Evolutionary conservation across 75 land plant species (phyloP), one percentile per base, ranked within the genome.

Genomic region (Selaginella tamariscina): DNA sequence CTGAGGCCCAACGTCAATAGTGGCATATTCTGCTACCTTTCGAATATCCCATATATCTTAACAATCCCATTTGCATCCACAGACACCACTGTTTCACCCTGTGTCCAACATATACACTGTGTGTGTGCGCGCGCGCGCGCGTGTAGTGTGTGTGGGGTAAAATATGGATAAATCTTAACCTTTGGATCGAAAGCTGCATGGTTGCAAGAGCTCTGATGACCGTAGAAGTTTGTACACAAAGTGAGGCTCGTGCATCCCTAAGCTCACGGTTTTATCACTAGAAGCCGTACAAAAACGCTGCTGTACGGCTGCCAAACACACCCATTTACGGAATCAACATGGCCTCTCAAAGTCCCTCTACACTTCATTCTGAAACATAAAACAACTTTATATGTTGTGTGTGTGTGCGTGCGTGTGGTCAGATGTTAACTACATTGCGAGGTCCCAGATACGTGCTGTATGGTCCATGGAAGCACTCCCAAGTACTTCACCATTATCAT

Each of bases 161-260:
- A n/a, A n/a, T n/a, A n/a, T n/a, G n/a, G n/a, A n/a, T n/a, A n/a
- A n/a, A n/a, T n/a, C n/a, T n/a, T n/a, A n/a, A 76, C 78, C 78
- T 68, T 71, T 8, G 75, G 75, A 32, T 71, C 62, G 54, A 76
- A 76, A 23, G 68, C 54, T 49, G 78, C 78, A 29, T 76, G 74
- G 64, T 71, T 76, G 70, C 78, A 76, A n/a, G 78, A 76, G 28
- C 49, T 54, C 49, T 76, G 68, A 32, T 76, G 78, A 15, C 78
- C 78, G 30, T 76, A 76, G 65, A 76, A 76, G 78, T 76, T 67
- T 76, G 78, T 24, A 71, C 74, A 69, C 78, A 76, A 0, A 71
- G 69, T 1, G 78, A 67, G 23, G 73, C 55, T 5, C 78, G 68
- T 29, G 78, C 78, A 67, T 76, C 78, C 78, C 78, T 24, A 76